These are phyloP conservation scores for Backusella australiensis DNA, from an alignment of 192 early-diverging fungal genomes.

Conservation along the genomic window DNA sequence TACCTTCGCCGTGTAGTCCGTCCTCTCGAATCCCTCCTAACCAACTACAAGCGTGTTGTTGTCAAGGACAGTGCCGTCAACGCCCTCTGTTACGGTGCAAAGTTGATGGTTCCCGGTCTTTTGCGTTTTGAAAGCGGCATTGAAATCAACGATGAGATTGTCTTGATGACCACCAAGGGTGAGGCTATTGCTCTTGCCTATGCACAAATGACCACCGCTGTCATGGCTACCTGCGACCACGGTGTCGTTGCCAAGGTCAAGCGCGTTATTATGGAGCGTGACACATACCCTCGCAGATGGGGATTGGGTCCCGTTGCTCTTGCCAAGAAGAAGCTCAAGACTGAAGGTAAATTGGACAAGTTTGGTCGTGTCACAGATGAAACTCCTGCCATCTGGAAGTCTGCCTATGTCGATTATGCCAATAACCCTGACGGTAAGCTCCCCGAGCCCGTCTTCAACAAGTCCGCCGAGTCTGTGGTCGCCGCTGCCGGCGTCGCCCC, in stretches of 20 bases:
- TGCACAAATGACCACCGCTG: constrained; percentile 96
- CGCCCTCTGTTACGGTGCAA: constrained; percentile 99
- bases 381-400: constrained; percentile 84
- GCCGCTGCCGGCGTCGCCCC: constrained; percentile 38
- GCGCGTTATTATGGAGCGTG: constrained; percentile 99
- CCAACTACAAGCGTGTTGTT: constrained; percentile 94
- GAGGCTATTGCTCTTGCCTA: constrained; percentile 98
- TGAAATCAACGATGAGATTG: constrained; percentile 96
- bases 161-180: constrained; percentile 99
- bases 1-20: constrained; percentile 93
- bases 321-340: constrained; percentile 98
- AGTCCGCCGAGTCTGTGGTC: constrained; percentile 20
- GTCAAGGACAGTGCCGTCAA: constrained; percentile 99
- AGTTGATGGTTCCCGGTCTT: constrained; percentile 98
- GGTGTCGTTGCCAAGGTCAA: constrained; percentile 98
- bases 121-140: constrained; percentile 94
- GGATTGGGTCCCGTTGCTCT: constrained; percentile 93
- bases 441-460: constrained; percentile 23
- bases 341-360: constrained; percentile 98
- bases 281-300: constrained; percentile 98
- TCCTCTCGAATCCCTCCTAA: constrained; percentile 92
- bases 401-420: constrained; percentile 69
- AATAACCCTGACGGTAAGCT: constrained; percentile 36
- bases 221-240: constrained; percentile 71
- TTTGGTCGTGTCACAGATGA: constrained; percentile 87